Evolutionary conservation across 164 flowering plant genomes (phyloP).

Genomic region (Cinnamomum chago): DNA sequence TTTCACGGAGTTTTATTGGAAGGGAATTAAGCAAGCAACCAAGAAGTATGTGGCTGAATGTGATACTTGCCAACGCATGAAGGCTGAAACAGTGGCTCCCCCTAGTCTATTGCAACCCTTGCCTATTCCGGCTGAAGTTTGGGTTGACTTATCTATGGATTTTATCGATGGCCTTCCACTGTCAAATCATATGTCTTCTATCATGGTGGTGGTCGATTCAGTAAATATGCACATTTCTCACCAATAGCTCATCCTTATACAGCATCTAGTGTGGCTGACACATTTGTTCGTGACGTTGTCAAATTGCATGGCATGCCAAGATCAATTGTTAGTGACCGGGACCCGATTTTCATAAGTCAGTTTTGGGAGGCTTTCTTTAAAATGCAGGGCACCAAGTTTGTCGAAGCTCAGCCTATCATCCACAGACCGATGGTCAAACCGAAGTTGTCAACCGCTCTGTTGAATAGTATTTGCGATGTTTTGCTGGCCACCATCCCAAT

Average conservation of each 20-base stretch:
- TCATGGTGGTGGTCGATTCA: neutral
- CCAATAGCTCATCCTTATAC: too few relatives aligned
- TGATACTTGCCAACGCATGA: neutral
- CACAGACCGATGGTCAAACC: too few relatives aligned
- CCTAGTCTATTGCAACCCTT: neutral
- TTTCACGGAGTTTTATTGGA: neutral
- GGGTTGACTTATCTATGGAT: neutral
- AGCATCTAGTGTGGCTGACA: too few relatives aligned
- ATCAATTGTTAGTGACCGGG: neutral
- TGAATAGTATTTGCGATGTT: too few relatives aligned
- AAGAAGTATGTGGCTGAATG: neutral
- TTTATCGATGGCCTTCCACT: neutral
- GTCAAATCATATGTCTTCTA: neutral
- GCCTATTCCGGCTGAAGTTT: neutral
- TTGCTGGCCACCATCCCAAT: too few relatives aligned
- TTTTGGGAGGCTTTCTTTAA: too few relatives aligned
- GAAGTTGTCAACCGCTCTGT: too few relatives aligned
- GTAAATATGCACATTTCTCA: neutral
- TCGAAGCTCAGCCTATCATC: too few relatives aligned
- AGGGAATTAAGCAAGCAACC: neutral
- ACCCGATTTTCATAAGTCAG: too few relatives aligned
- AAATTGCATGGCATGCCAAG: neutral
- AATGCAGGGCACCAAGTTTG: too few relatives aligned
- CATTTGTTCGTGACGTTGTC: neutral
- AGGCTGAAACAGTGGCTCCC: neutral